A percentile compares a stretch with the other conserved stretches of the same genome.
phyloP scores from a whole-genome alignment of 495 filamentous ascomycete genomes.

The Letharia columbiana region DNA sequence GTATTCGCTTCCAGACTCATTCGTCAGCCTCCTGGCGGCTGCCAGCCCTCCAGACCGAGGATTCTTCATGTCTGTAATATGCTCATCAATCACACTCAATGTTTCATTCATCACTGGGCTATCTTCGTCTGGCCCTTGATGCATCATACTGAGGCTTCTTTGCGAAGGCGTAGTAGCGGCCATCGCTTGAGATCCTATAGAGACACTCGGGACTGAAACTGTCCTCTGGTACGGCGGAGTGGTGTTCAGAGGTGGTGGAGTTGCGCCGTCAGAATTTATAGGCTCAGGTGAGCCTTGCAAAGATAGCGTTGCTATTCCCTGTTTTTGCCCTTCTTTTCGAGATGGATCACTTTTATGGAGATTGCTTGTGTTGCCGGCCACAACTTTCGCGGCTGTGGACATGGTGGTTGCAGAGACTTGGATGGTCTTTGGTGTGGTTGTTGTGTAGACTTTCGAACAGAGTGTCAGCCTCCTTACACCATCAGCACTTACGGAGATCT shows the following conservation, averaged over 20 bases:
- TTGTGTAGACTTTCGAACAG: conserved; percentile 27
- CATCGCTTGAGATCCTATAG: conserved; percentile 6
- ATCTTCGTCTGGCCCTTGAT: conserved; percentile 41
- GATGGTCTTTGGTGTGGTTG: conserved; percentile 27
- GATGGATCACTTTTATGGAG: conserved; percentile 1
- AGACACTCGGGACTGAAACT: conserved; percentile 28
- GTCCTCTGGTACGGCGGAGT: conserved; percentile 23
- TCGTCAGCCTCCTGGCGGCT: conserved; percentile 49
- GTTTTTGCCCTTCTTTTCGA: conserved; percentile 3
- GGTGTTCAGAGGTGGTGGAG: conserved; percentile 26
- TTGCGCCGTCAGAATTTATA: conserved; percentile 17
- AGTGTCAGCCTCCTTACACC: background rate
- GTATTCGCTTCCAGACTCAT: conserved; percentile 84
- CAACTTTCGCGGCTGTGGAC: conserved; percentile 9
- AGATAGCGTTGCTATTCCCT: background rate
- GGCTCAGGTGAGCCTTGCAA: conserved; percentile 10
- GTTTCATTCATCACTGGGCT: conserved; percentile 95
- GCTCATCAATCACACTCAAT: conserved; percentile 93
- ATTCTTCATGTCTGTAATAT: conserved; percentile 88
- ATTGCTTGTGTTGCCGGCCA: conserved; percentile 14
- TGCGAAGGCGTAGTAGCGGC: conserved; percentile 26
- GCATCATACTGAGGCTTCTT: conserved; percentile 38
- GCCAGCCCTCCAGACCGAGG: conserved; percentile 50
- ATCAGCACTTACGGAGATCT: conserved; percentile 21
- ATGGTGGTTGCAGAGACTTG: conserved; percentile 21